phyloP scores from a whole-genome alignment of 1,284 basidiomycete species.

The Vanrija sp. region DNA sequence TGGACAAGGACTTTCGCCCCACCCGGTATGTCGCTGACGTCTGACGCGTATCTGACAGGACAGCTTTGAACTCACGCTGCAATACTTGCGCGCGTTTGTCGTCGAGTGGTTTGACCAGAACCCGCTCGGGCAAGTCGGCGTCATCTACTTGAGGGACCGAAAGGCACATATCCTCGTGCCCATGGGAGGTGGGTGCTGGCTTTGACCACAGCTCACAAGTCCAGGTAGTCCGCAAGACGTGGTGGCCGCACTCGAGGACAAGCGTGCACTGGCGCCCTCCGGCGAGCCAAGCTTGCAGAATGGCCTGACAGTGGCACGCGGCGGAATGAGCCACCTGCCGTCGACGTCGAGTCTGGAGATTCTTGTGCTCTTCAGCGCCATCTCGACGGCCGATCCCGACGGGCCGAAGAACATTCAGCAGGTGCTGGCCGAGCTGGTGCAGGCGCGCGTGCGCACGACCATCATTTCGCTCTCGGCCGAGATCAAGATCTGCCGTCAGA shows the following conservation, averaged over 20 bases:
- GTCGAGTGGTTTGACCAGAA: slow-evolving; percentile 99
- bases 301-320: slow-evolving; percentile 88
- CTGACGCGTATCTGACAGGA: neutral
- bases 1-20: slow-evolving; percentile 91
- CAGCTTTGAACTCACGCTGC: slow-evolving; percentile 75
- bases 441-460: slow-evolving; percentile 80
- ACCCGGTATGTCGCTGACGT: slow-evolving; percentile 55
- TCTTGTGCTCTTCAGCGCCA: slow-evolving; percentile 84
- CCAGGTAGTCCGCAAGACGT: slow-evolving; percentile 93
- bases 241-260: slow-evolving; percentile 74
- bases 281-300: slow-evolving; percentile 97
- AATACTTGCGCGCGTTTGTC: slow-evolving; percentile 85
- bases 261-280: slow-evolving; percentile 79
- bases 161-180: slow-evolving; percentile 80
- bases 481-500: slow-evolving; percentile 92
- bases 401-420: slow-evolving; percentile 74
- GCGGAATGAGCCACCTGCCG: slow-evolving; percentile 89
- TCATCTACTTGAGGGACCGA: slow-evolving; percentile 86
- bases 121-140: slow-evolving; percentile 90
- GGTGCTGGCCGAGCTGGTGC: slow-evolving; percentile 74
- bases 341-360: slow-evolving; percentile 94
- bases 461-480: slow-evolving; percentile 91
- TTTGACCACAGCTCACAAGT: neutral
- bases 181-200: slow-evolving; percentile 67
- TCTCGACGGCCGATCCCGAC: slow-evolving; percentile 94